Conservation (phyloP, 1,284 basidiomycete genomes). For the Fomes fomentarius region DNA sequence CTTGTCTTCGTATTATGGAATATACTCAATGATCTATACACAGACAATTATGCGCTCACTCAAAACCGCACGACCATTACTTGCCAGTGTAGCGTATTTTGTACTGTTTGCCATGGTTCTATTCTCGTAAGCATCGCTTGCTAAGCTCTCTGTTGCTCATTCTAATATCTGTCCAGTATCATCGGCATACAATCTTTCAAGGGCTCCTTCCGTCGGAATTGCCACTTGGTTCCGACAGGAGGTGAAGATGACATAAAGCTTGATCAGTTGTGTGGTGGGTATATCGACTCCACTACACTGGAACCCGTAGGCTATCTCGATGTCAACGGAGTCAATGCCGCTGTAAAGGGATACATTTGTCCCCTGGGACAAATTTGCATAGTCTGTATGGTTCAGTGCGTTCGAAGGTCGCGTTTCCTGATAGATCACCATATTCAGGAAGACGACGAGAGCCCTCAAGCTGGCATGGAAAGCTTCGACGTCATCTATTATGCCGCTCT, state of each 20-base stretch:
- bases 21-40: neutral
- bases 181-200: conserved; percentile 92
- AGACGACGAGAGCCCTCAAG: conserved; percentile 65
- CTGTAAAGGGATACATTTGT: conserved; percentile 80
- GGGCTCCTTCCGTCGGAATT: conserved; percentile 76
- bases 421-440: conserved; percentile 43
- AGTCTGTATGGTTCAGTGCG: conserved; percentile 45
- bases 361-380: conserved; percentile 81
- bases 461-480: conserved; percentile 84
- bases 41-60: conserved; percentile 93
- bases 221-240: conserved; percentile 53
- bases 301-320: conserved; percentile 50
- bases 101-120: conserved; percentile 89
- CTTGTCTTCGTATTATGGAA: neutral
- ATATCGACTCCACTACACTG: conserved; percentile 63
- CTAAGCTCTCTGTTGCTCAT: neutral
- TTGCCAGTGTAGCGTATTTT: conserved; percentile 90
- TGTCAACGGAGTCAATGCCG: conserved; percentile 36
- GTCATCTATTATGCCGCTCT: conserved; percentile 84
- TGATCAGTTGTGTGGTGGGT: conserved; percentile 77
- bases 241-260: conserved; percentile 54
- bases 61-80: conserved; percentile 87
- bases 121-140: conserved; percentile 88
- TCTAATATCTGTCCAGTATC: conserved; percentile 60
- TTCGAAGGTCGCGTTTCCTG: neutral